Evolutionary conservation across 208 protist species (phyloP), one percentile per base, ranked within the genome.

Genomic region (Acanthamoeba royreba): DNA sequence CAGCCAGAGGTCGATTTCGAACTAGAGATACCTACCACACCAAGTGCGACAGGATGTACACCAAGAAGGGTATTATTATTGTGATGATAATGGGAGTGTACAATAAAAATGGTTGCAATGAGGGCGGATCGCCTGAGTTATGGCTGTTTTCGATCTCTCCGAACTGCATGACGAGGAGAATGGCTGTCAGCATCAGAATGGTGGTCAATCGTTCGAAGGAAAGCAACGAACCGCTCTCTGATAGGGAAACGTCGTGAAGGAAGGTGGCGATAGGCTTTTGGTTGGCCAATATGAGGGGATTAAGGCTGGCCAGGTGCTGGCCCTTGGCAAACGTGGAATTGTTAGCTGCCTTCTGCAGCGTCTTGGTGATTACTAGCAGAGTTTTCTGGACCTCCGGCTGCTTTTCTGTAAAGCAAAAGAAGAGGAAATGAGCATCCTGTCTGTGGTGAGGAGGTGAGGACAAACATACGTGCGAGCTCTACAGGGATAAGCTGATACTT

Each of bases 261-360:
- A 85, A 85, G 42, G 17, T 19, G 9, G 74, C 42, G 74, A 85
- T 85, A 28, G 17, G 9, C 22, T 85, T 33, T 8, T 85, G 74
- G 74, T 85, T 85, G 74, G 74, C 42, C 25, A n/a, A 28, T 19
- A 85, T 85, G 74, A 85, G 28, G 19, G 74, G 13, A 42, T 85
- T 85, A 33, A 85, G 74, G 38, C 22, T 40, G 8, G 40, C 42
- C 2, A 85, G 46, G 22, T 45, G 40, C 74, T 55, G 40, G 22
- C 46, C 46, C 74, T 85, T 85, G 40, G 74, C 74, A 46, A 85
- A 85, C 38, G 33, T 85, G n/a, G 74, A 85, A 13, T 85, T 85
- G 46, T 85, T 85, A 42, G 74, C 74, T 13, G 74, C 74, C 74
- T 85, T 85, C 74, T 85, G 74, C 74, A 85, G 46, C 7, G 46